These are phyloP conservation scores for Inosperma sp. DNA, from an alignment of 768 basidiomycete species.

Conservation along the genomic window DNA sequence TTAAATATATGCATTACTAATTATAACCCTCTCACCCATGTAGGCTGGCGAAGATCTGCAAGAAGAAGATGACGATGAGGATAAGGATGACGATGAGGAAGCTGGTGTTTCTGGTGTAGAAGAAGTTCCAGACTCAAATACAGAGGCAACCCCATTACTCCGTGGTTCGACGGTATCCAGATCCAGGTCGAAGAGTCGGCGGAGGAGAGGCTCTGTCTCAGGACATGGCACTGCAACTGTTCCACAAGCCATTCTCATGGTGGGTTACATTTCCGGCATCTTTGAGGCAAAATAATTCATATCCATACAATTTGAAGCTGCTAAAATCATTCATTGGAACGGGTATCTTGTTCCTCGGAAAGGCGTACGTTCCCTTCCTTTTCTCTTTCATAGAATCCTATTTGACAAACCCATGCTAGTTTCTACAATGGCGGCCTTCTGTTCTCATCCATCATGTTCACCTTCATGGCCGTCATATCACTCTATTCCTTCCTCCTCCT, in stretches of 20 bases:
- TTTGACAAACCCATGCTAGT: constrained; percentile 36
- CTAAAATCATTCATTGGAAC: constrained; percentile 95
- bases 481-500: constrained; percentile 92
- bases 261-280: constrained; percentile 28
- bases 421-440: constrained; percentile 95
- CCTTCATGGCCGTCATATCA: constrained; percentile 80
- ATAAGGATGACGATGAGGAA: constrained; percentile 58
- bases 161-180: constrained; percentile 22
- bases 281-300: constrained; percentile 1
- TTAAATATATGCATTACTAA: no score
- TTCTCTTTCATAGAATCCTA: not conserved
- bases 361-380: constrained; percentile 55
- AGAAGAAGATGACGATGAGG: constrained; percentile 82
- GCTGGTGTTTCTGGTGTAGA: constrained; percentile 22
- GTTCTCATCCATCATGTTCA: constrained; percentile 76
- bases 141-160: constrained; percentile 55
- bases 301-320: constrained; percentile 44
- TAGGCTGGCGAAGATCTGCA: constrained; percentile 90
- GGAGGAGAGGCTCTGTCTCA: constrained; percentile 50
- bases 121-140: constrained; percentile 19
- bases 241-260: constrained; percentile 91
- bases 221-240: constrained; percentile 84
- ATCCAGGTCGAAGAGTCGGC: constrained; percentile 45
- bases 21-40: constrained; percentile 3
- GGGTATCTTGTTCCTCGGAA: constrained; percentile 92